Evolutionary conservation across 345 rosid species (phyloP).

Genomic region (Eucalyptus marginata): DNA sequence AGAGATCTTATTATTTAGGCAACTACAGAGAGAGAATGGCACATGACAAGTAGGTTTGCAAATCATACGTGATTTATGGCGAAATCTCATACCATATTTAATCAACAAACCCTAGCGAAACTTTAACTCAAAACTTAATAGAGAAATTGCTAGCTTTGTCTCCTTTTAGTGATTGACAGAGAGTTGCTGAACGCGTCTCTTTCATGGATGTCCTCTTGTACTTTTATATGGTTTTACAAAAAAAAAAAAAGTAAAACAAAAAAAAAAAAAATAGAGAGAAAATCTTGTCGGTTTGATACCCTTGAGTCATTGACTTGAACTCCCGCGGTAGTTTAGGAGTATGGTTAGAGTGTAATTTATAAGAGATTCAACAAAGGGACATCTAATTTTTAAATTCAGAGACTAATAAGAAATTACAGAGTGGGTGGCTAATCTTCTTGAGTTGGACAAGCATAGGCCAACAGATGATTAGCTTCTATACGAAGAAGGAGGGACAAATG

Average conservation of each 20-base stretch:
- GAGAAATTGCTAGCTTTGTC: neutral
- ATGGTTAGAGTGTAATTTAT: neutral
- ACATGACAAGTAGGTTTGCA: neutral
- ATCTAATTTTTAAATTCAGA: neutral
- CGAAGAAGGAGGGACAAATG: neutral
- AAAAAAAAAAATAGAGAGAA: neutral
- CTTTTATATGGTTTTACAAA: neutral
- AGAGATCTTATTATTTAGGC: neutral
- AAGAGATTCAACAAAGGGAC: neutral
- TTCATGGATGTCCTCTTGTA: neutral
- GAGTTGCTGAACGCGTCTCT: neutral
- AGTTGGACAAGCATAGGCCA: neutral
- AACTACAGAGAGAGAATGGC: neutral
- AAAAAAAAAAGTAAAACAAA: neutral
- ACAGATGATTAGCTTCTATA: neutral
- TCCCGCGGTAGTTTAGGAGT: neutral
- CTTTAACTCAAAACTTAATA: neutral
- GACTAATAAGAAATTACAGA: neutral
- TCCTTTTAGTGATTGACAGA: neutral
- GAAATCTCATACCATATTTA: neutral
- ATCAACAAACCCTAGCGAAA: neutral
- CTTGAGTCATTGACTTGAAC: neutral
- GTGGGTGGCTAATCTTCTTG: neutral
- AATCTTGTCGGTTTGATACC: neutral
- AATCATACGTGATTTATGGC: neutral